Evolutionary conservation across 345 rosid genomes (phyloP).

Genomic region (Iberis pinnata): DNA sequence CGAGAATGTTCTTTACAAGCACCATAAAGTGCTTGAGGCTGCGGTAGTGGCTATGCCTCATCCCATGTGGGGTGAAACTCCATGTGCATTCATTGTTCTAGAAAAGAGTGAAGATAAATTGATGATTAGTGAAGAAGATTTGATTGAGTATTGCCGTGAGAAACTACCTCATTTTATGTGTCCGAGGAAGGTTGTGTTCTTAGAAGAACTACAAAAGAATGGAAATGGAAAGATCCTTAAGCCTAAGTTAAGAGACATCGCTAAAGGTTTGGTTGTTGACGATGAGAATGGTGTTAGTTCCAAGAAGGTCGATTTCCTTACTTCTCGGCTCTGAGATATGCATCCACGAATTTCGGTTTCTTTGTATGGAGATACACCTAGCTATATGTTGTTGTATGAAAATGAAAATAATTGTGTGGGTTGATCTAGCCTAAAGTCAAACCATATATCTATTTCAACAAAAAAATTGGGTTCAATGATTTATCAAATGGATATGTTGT

Average conservation of each 20-base stretch:
- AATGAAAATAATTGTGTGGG: too few species aligned
- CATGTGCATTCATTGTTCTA: slow-evolving; percentile 44
- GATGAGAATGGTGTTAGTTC: slow-evolving; percentile 7
- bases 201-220: slow-evolving; percentile 43
- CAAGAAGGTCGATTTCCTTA: slow-evolving; percentile 1
- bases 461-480: too few species aligned
- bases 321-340: slow-evolving; percentile 8
- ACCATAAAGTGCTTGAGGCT: slow-evolving; percentile 41
- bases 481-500: too few species aligned
- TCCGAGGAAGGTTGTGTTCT: slow-evolving; percentile 43
- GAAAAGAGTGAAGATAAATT: slow-evolving; percentile 13
- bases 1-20: slow-evolving; percentile 41
- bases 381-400: too few species aligned
- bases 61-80: slow-evolving; percentile 51
- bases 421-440: too few species aligned
- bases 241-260: slow-evolving; percentile 35
- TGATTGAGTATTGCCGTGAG: slow-evolving; percentile 37
- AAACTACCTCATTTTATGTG: slow-evolving; percentile 47
- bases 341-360: not conserved
- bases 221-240: slow-evolving; percentile 52
- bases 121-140: slow-evolving; percentile 30
- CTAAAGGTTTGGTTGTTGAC: slow-evolving; percentile 26
- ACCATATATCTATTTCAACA: too few species aligned
- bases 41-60: slow-evolving; percentile 64
- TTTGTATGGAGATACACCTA: too few species aligned